phyloP scores from a whole-genome alignment of 2,329 filamentous ascomycete species.

The Ophiobolus disseminans region DNA sequence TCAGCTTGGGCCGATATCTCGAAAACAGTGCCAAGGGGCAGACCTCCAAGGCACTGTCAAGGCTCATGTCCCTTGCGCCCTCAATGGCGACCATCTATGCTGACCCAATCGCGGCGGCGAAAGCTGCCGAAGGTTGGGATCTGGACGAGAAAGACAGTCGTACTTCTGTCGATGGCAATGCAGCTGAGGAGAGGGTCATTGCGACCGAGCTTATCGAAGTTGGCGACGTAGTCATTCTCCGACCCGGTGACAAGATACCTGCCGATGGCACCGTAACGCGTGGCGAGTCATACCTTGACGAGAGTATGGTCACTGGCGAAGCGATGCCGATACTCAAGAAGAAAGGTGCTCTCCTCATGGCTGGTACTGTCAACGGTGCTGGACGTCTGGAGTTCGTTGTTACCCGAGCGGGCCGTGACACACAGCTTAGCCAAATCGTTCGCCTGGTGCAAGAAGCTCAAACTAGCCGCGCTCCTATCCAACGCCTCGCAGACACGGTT shows the following conservation, averaged over 20 bases:
- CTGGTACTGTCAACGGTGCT: constrained; percentile 93
- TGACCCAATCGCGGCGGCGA: constrained; percentile 91
- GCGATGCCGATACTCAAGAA: constrained; percentile 93
- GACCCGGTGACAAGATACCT: constrained; percentile 95
- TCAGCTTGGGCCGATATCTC: constrained; percentile 86
- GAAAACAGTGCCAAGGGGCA: constrained; percentile 96
- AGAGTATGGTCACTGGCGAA: constrained; percentile 98
- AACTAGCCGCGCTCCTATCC: constrained; percentile 91
- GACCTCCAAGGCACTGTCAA: constrained; percentile 90
- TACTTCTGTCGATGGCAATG: constrained; percentile 60
- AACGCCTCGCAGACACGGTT: constrained; percentile 86
- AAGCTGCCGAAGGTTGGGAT: constrained; percentile 82
- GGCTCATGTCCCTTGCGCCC: constrained; percentile 92
- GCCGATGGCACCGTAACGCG: constrained; percentile 87
- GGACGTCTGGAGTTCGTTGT: constrained; percentile 92
- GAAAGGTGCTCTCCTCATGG: constrained; percentile 80
- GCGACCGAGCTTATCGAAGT: constrained; percentile 94
- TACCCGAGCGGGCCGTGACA: constrained; percentile 90
- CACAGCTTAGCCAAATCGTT: constrained; percentile 96
- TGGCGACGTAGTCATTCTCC: constrained; percentile 89
- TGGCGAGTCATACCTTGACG: constrained; percentile 92
- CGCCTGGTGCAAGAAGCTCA: constrained; percentile 98
- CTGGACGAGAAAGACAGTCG: constrained; percentile 54
- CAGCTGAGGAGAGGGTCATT: constrained; percentile 82
- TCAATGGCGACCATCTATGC: constrained; percentile 97